These are phyloP conservation scores for Golubevia sp. DNA, from an alignment of 1,284 basidiomycete genomes.

Conservation along the genomic window DNA sequence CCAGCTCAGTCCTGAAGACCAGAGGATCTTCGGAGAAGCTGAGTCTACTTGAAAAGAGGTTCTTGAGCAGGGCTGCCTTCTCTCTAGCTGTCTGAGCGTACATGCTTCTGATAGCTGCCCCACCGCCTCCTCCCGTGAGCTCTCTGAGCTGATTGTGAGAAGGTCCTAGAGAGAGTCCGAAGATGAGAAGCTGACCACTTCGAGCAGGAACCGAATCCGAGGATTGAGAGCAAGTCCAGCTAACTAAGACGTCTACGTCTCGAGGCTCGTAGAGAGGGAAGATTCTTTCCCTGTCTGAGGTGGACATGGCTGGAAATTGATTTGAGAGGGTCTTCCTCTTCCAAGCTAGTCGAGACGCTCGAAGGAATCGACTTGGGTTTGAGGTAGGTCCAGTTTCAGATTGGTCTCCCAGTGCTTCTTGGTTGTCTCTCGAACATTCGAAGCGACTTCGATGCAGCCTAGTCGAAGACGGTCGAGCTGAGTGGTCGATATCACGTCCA, in stretches of 20 bases:
- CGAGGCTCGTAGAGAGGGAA: slow-evolving; percentile 23
- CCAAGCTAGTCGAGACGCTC: slow-evolving; percentile 17
- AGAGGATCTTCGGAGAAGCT: slow-evolving; percentile 18
- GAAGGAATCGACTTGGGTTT: slow-evolving; percentile 10
- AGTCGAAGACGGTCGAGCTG: background rate
- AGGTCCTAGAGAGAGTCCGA: slow-evolving; percentile 27
- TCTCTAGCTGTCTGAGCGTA: slow-evolving; percentile 41
- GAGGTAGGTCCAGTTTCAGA: background rate
- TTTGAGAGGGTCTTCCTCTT: slow-evolving; percentile 6
- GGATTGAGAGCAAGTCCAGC: slow-evolving; percentile 8
- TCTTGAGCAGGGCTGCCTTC: slow-evolving; percentile 18
- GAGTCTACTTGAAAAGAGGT: slow-evolving; percentile 22
- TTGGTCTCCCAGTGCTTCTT: background rate
- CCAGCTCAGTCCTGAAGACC: slow-evolving; percentile 5
- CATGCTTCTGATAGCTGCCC: slow-evolving; percentile 20
- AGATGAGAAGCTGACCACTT: slow-evolving; percentile 14
- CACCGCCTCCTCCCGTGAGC: background rate
- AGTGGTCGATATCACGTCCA: slow-evolving; percentile 6
- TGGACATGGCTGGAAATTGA: slow-evolving; percentile 15
- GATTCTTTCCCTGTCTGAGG: slow-evolving; percentile 5
- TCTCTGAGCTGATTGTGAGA: slow-evolving; percentile 10
- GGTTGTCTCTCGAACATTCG: background rate
- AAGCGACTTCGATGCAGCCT: background rate
- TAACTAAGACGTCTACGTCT: slow-evolving; percentile 26
- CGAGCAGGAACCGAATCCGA: background rate